These are phyloP conservation scores for Spergularia marina DNA, from an alignment of 148 eudicot genomes.

Conservation along the genomic window DNA sequence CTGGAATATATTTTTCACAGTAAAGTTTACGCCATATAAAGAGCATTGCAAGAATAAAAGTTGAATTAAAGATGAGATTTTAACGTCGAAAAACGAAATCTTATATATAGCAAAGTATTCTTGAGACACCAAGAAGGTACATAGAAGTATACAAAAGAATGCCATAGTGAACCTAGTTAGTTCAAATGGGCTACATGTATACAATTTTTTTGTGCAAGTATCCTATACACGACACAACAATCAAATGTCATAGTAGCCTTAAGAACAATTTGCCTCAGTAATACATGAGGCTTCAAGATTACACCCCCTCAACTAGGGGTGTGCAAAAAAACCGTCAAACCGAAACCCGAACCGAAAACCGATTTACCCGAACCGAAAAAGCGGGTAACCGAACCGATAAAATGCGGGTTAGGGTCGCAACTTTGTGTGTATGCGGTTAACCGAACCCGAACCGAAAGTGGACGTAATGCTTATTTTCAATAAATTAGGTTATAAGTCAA, in stretches of 20 bases:
- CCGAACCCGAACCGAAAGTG: too few relatives aligned
- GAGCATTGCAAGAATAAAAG: background rate
- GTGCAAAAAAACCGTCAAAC: too few relatives aligned
- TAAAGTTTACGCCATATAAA: too few relatives aligned
- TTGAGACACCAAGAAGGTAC: conserved; percentile 1
- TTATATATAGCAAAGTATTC: conserved; percentile 3
- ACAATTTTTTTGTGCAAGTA: conserved; percentile 4
- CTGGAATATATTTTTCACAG: too few relatives aligned
- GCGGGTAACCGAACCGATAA: too few relatives aligned
- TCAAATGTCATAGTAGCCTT: conserved; percentile 17
- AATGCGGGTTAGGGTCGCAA: too few relatives aligned
- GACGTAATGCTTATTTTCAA: too few relatives aligned
- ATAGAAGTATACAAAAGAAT: background rate
- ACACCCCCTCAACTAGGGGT: background rate
- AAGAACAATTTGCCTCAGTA: conserved; percentile 15
- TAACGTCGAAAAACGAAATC: background rate
- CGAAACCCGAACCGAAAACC: too few relatives aligned
- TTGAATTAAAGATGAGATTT: background rate
- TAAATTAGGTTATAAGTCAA: too few relatives aligned
- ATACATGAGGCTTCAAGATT: background rate
- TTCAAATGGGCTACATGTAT: background rate
- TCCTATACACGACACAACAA: conserved; percentile 17
- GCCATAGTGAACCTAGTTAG: background rate
- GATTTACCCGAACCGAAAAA: too few relatives aligned
- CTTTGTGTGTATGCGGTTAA: too few relatives aligned